Evolutionary conservation across 208 protist species (phyloP).

Genomic region (Leishmania braziliensis): DNA sequence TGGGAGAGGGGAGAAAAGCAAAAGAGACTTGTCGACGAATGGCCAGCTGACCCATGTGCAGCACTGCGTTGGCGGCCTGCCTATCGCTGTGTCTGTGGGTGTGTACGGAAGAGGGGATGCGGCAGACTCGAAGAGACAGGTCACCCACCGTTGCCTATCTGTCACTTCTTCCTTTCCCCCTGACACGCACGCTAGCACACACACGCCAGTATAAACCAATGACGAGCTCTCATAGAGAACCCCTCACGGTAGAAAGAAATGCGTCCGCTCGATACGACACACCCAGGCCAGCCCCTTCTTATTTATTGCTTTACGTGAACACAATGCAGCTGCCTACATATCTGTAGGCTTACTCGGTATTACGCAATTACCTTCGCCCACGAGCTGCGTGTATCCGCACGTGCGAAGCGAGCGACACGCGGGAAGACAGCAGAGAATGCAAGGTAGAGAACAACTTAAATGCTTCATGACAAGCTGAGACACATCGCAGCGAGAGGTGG

Average conservation of each 20-base stretch:
- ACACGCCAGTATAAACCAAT: not conserved
- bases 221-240: not conserved
- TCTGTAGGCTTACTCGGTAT: not conserved
- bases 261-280: not conserved
- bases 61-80: not conserved
- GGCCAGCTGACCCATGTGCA: not conserved
- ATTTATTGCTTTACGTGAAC: not conserved
- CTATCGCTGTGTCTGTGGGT: not conserved
- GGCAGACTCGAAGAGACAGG: not conserved
- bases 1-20: not conserved
- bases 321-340: not conserved
- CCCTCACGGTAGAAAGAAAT: not conserved
- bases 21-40: not conserved
- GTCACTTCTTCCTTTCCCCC: not conserved
- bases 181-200: not conserved
- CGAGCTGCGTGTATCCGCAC: not conserved
- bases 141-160: not conserved
- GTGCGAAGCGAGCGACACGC: not conserved
- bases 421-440: not conserved
- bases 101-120: not conserved
- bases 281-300: not conserved
- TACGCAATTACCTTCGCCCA: not conserved
- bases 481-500: too few species aligned
- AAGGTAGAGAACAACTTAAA: not conserved
- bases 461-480: not conserved